phyloP scores from a whole-genome alignment of 2,329 filamentous ascomycete genomes.

The Phialophora tarda region DNA sequence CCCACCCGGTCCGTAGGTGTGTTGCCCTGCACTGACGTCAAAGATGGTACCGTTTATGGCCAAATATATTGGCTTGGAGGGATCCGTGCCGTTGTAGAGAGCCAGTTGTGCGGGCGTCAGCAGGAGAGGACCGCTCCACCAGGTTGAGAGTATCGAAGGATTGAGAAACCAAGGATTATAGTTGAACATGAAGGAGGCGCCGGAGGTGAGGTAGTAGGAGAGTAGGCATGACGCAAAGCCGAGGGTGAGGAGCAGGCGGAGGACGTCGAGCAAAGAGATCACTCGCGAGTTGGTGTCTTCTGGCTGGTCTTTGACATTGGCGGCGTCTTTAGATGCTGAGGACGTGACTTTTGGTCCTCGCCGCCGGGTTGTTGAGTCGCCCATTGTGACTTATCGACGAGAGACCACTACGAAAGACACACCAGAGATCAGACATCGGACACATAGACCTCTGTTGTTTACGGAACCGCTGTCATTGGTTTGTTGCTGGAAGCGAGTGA shows the following conservation, averaged over 20 bases:
- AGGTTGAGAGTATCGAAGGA: constrained; percentile 63
- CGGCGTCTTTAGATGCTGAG: constrained; percentile 1
- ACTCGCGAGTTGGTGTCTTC: constrained; percentile 37
- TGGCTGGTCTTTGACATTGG: constrained; percentile 19
- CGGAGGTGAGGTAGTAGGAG: constrained; percentile 76
- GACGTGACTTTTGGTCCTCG: constrained; percentile 19
- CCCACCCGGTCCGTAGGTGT: constrained; percentile 78
- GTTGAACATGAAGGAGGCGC: constrained; percentile 73
- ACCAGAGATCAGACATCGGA: background rate
- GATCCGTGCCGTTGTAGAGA: constrained; percentile 77
- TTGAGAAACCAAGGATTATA: constrained; percentile 67
- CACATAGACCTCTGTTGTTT: background rate
- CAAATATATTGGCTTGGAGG: constrained; percentile 80
- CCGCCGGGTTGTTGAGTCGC: constrained; percentile 23
- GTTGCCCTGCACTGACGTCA: constrained; percentile 63
- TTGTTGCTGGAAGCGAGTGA: constrained; percentile 4
- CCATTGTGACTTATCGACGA: constrained; percentile 17
- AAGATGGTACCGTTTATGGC: constrained; percentile 75
- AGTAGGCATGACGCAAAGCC: constrained; percentile 69
- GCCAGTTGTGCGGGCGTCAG: constrained; percentile 78
- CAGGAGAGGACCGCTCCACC: constrained; percentile 65
- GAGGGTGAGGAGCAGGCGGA: constrained; percentile 72
- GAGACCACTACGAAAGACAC: background rate
- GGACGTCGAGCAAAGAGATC: constrained; percentile 64
- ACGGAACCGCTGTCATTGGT: background rate